These are phyloP conservation scores for Glutinoglossum americanum DNA, from an alignment of 495 filamentous ascomycete species.

Conservation along the genomic window DNA sequence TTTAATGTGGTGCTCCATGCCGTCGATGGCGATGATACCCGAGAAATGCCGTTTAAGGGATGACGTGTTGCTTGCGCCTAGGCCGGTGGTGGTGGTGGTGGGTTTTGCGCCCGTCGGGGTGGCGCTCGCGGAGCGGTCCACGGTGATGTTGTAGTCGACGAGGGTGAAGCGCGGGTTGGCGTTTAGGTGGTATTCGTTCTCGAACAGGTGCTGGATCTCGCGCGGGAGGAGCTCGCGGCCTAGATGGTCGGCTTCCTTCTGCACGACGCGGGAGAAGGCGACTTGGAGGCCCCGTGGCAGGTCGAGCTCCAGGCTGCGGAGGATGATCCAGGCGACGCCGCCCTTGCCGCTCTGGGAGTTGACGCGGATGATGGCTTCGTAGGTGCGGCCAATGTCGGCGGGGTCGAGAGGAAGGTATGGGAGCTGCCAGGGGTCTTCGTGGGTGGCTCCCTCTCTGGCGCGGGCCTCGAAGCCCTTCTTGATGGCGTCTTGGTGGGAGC, in stretches of 20 bases:
- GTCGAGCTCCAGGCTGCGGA: conserved; percentile 71
- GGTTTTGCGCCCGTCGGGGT: conserved; percentile 45
- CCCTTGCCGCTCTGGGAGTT: conserved; percentile 94
- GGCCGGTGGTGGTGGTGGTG: conserved; percentile 9
- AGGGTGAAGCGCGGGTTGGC: conserved; percentile 64
- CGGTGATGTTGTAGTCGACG: conserved; percentile 79
- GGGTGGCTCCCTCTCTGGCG: conserved; percentile 29
- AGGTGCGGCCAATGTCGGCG: conserved; percentile 80
- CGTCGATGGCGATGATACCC: conserved; percentile 74
- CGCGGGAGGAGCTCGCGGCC: conserved; percentile 62
- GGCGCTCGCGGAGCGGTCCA: conserved; percentile 62
- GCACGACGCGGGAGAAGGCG: conserved; percentile 75
- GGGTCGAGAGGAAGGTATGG: conserved; percentile 91
- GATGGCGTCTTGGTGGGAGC: conserved; percentile 92
- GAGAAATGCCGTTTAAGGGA: conserved; percentile 66
- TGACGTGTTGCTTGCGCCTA: conserved; percentile 39
- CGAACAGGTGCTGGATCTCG: conserved; percentile 76
- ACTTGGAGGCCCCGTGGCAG: conserved; percentile 83
- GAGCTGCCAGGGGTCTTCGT: conserved; percentile 42
- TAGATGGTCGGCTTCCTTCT: conserved; percentile 46
- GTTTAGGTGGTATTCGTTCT: conserved; percentile 65
- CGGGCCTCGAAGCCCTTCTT: conserved; percentile 82
- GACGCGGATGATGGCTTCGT: conserved; percentile 94
- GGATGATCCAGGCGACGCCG: conserved; percentile 86
- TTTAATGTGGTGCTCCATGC: conserved; percentile 50